These are phyloP conservation scores for Lactifluus subvellereus DNA, from an alignment of 768 basidiomycete species.

Conservation along the genomic window DNA sequence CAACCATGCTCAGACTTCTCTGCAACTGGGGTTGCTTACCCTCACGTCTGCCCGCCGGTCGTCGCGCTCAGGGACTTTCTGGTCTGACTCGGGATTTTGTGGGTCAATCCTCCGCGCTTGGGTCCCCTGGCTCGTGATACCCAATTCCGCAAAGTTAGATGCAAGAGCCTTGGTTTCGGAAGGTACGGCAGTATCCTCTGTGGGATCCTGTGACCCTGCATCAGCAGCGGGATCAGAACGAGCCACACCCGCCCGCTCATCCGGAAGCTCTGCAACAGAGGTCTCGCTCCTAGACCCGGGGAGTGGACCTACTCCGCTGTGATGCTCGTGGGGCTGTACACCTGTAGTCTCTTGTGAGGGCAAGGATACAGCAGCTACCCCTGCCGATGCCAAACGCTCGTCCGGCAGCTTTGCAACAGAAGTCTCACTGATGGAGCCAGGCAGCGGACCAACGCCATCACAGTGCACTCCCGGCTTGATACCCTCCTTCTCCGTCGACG, in stretches of 20 bases:
- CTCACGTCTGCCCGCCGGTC: background rate
- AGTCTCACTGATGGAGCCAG: slow-evolving; percentile 41
- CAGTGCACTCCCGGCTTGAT: slow-evolving; percentile 31
- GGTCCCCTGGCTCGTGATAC: background rate
- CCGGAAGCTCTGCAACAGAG: slow-evolving; percentile 43
- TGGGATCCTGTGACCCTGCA: background rate
- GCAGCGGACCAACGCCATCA: slow-evolving; percentile 45
- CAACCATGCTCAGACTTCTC: background rate
- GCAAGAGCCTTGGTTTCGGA: background rate
- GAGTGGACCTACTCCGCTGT: slow-evolving; percentile 42
- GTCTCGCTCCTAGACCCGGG: slow-evolving; percentile 41
- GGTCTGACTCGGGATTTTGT: background rate
- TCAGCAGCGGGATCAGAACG: background rate
- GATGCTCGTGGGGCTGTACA: slow-evolving; percentile 30
- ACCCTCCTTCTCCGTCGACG: slow-evolving; percentile 34
- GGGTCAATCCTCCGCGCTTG: background rate
- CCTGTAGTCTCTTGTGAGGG: slow-evolving; percentile 34
- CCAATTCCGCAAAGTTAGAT: background rate
- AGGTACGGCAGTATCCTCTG: background rate
- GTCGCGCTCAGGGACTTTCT: background rate
- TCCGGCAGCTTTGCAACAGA: slow-evolving; percentile 47
- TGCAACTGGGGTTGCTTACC: background rate
- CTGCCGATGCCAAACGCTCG: slow-evolving; percentile 30
- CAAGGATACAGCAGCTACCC: slow-evolving; percentile 24
- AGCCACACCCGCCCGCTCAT: slow-evolving; percentile 29